phyloP scores from a whole-genome alignment of 305 asterid genomes.

The Fraxinus albicans region DNA sequence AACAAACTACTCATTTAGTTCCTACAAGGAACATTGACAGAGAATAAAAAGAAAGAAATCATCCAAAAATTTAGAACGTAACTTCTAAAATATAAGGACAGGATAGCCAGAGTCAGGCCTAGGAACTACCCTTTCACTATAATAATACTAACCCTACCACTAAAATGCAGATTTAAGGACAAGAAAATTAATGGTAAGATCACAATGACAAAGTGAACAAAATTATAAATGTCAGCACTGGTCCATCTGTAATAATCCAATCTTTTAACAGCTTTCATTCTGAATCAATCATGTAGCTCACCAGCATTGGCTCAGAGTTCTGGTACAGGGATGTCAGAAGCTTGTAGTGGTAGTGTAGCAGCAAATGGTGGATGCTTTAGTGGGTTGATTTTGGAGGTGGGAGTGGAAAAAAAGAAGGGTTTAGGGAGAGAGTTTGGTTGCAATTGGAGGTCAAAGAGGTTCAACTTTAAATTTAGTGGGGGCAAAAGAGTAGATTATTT shows the following conservation, averaged over 20 bases:
- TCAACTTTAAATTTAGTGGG: background rate
- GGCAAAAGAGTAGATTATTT: background rate
- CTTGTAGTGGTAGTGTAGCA: background rate
- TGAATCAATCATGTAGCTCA: background rate
- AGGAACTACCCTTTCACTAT: background rate
- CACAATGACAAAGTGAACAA: background rate
- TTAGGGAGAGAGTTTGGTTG: constrained; percentile 1
- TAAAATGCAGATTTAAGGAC: background rate
- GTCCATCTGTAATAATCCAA: background rate
- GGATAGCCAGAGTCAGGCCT: background rate
- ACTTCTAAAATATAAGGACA: background rate
- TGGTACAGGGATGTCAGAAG: background rate
- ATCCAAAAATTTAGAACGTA: background rate
- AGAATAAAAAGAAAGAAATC: background rate
- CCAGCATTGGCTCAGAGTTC: background rate
- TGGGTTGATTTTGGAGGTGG: background rate
- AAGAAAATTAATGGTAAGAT: background rate
- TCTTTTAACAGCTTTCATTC: background rate
- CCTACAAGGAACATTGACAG: background rate
- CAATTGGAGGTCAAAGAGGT: background rate
- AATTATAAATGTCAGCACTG: background rate
- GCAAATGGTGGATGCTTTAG: background rate
- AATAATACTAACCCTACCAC: constrained; percentile 10
- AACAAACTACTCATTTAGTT: background rate
- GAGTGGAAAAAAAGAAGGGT: background rate